Percentiles rank a stretch among this genome's conserved stretches.
These are phyloP conservation scores for Cerioporus squamosus DNA, from an alignment of 1,284 basidiomycete genomes.

Conservation along the genomic window DNA sequence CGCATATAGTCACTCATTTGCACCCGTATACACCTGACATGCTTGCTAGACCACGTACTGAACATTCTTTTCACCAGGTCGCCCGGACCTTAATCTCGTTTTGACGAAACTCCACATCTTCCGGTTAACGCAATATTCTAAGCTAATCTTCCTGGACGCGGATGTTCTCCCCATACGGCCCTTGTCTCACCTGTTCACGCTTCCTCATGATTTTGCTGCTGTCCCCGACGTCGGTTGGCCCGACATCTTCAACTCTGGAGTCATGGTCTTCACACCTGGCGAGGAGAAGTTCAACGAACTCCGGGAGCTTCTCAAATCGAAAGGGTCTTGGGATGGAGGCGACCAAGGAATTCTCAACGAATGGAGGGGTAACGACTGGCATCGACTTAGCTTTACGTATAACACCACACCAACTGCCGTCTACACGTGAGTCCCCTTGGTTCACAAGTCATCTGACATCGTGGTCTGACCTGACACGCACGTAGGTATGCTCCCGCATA, in stretches of 20 bases:
- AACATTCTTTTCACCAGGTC: conserved; percentile 57
- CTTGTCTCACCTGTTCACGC: conserved; percentile 85
- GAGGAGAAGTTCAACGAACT: conserved; percentile 83
- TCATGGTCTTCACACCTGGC: conserved; percentile 86
- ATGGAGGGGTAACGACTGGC: conserved; percentile 88
- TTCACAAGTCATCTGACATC: conserved; percentile 18
- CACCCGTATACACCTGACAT: neutral
- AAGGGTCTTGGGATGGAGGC: conserved; percentile 95
- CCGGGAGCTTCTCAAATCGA: conserved; percentile 66
- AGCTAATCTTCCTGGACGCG: conserved; percentile 95
- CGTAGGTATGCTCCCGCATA: conserved; percentile 93
- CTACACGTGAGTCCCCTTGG: conserved; percentile 76
- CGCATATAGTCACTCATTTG: conserved; percentile 16
- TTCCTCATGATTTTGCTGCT: conserved; percentile 82
- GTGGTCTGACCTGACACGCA: conserved; percentile 1
- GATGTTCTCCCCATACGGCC: conserved; percentile 91
- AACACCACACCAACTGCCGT: conserved; percentile 98
- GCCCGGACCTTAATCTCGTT: conserved; percentile 89
- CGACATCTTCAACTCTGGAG: conserved; percentile 97
- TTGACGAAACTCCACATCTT: conserved; percentile 97
- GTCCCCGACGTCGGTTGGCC: conserved; percentile 98
- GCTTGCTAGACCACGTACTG: neutral
- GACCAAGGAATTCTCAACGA: conserved; percentile 97
- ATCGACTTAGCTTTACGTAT: conserved; percentile 93
- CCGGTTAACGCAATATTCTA: conserved; percentile 85